Conservation (phyloP, 805 yeast species). For the Ogataea pilisensis region DNA sequence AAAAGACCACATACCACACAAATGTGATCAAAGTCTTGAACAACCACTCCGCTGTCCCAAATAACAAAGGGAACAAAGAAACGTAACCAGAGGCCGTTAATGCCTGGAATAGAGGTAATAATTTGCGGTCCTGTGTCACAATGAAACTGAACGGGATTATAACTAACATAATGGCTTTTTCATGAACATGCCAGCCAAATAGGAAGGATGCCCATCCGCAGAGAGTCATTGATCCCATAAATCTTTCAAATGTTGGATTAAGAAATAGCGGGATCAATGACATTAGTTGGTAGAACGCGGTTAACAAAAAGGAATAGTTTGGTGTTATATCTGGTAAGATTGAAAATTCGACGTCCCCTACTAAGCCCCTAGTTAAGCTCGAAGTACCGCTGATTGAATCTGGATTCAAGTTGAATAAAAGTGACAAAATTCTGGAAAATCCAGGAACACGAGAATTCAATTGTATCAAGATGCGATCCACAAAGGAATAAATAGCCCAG, state of each 20-base stretch:
- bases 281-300: constrained; percentile 79
- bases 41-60: constrained; percentile 73
- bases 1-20: constrained; percentile 80
- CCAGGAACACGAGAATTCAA: constrained; percentile 39
- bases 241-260: constrained; percentile 72
- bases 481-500: constrained; percentile 90
- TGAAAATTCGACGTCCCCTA: constrained; percentile 82
- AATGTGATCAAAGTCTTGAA: constrained; percentile 73
- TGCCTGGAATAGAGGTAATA: constrained; percentile 67
- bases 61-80: constrained; percentile 82
- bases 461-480: constrained; percentile 65
- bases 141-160: constrained; percentile 84
- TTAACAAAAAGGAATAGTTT: constrained; percentile 66
- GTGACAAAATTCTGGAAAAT: constrained; percentile 37
- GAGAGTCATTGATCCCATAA: constrained; percentile 77
- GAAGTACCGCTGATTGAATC: constrained; percentile 9
- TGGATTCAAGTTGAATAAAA: constrained; percentile 8
- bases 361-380: constrained; percentile 71
- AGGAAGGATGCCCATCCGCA: constrained; percentile 90
- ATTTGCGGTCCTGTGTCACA: constrained; percentile 63
- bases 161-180: constrained; percentile 88
- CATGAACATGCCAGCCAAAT: constrained; percentile 99
- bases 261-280: constrained; percentile 68
- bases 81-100: constrained; percentile 79
- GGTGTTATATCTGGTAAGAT: constrained; percentile 82